These are phyloP conservation scores for Neonothopanus nambi DNA, from an alignment of 1,284 basidiomycete species.

Conservation along the genomic window DNA sequence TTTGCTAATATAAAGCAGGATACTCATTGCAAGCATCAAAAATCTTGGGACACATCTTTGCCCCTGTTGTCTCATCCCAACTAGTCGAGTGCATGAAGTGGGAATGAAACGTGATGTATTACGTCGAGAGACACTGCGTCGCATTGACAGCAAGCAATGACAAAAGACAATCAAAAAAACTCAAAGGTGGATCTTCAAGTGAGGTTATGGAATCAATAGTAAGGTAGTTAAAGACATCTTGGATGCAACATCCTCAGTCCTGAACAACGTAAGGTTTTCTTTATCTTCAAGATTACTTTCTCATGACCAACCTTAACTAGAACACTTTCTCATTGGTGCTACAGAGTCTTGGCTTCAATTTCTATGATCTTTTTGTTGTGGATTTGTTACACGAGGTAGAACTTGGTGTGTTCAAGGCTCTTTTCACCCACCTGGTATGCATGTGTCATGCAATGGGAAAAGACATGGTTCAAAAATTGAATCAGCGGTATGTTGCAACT, in stretches of 20 bases:
- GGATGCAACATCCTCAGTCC: slow-evolving; percentile 18
- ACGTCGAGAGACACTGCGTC: slow-evolving; percentile 12
- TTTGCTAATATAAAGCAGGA: slow-evolving; percentile 19
- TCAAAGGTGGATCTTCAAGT: slow-evolving; percentile 15
- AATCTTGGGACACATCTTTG: slow-evolving; percentile 25
- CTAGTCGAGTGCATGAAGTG: slow-evolving; percentile 3
- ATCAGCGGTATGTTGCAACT: slow-evolving; percentile 14
- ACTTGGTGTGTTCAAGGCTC: slow-evolving; percentile 28
- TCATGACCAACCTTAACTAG: slow-evolving; percentile 12
- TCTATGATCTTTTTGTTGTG: slow-evolving; percentile 21
- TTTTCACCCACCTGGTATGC: slow-evolving; percentile 27
- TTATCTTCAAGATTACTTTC: background rate
- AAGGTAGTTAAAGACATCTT: slow-evolving; percentile 14
- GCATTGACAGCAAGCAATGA: slow-evolving; percentile 7
- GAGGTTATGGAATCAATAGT: too few species aligned
- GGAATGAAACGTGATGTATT: background rate
- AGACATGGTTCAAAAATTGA: slow-evolving; percentile 10
- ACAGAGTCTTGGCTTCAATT: slow-evolving; percentile 16
- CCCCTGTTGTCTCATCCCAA: too few species aligned
- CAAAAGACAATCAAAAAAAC: background rate
- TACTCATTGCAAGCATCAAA: slow-evolving; percentile 28
- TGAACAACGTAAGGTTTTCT: slow-evolving; percentile 16
- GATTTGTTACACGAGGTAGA: slow-evolving; percentile 30
- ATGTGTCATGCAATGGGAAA: slow-evolving; percentile 20
- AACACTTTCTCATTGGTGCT: slow-evolving; percentile 22